These are phyloP conservation scores for Cercospora brassicicola DNA, from an alignment of 2,329 filamentous ascomycete species.

Conservation along the genomic window DNA sequence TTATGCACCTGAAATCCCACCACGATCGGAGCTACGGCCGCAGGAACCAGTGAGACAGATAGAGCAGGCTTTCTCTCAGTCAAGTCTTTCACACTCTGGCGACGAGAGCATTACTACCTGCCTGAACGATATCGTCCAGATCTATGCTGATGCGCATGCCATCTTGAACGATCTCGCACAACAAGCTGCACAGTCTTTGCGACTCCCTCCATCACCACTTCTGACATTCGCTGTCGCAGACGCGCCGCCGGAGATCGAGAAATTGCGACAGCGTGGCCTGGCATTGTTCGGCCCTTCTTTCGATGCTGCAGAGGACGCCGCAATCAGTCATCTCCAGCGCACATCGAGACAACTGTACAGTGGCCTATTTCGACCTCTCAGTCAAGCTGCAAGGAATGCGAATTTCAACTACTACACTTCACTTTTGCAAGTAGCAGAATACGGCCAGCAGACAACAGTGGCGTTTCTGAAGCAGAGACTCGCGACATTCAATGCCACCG, in stretches of 20 bases:
- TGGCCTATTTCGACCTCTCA: neutral
- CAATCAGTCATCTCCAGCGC: conserved; percentile 32
- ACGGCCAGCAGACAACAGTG: neutral
- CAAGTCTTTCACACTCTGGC: neutral
- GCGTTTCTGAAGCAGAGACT: neutral
- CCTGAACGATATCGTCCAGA: conserved; percentile 4
- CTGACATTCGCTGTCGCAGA: conserved; percentile 9
- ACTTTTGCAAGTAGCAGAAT: neutral
- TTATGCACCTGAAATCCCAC: neutral
- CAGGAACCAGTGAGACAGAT: neutral
- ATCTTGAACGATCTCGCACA: conserved; percentile 1
- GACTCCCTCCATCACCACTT: neutral
- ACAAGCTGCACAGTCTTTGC: neutral
- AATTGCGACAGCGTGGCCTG: conserved; percentile 29
- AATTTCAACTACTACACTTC: neutral
- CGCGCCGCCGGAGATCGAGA: conserved; percentile 29
- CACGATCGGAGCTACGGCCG: neutral
- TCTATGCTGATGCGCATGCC: neutral
- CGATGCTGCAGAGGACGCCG: conserved; percentile 31
- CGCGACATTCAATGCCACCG: neutral
- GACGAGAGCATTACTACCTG: neutral
- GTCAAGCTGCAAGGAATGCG: neutral
- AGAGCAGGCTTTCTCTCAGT: neutral
- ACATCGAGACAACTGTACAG: conserved; percentile 31
- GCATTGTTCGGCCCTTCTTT: conserved; percentile 32